phyloP scores from a whole-genome alignment of 441 rosid species.

The Dalechampia spathulata region DNA sequence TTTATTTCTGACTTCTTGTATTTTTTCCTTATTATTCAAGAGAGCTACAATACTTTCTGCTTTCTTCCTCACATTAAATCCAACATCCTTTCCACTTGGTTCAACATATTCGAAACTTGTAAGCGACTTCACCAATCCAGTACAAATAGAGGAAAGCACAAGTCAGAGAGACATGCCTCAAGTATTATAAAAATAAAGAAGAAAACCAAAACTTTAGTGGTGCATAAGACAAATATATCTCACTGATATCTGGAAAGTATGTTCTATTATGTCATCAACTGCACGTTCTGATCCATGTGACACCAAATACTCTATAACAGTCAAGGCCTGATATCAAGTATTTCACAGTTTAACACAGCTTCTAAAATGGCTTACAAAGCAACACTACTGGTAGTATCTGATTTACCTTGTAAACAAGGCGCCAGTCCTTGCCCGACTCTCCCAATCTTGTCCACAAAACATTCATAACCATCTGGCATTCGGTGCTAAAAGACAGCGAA shows the following conservation, averaged over 20 bases:
- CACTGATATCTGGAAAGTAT: slow-evolving; percentile 93
- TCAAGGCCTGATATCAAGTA: slow-evolving; percentile 53
- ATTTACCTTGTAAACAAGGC: slow-evolving; percentile 89
- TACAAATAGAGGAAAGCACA: slow-evolving; percentile 16
- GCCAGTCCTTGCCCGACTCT: slow-evolving; percentile 97
- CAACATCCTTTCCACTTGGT: slow-evolving; percentile 92
- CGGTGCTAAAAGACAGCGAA: slow-evolving; percentile 64
- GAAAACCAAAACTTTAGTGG: slow-evolving; percentile 3
- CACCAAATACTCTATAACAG: slow-evolving; percentile 88
- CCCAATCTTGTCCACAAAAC: slow-evolving; percentile 87
- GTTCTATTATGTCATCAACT: slow-evolving; percentile 93
- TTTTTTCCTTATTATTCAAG: slow-evolving; percentile 78
- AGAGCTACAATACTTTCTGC: slow-evolving; percentile 69
- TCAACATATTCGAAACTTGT: slow-evolving; percentile 83
- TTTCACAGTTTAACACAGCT: slow-evolving; percentile 7
- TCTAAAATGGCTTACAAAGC: not conserved
- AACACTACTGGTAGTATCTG: too few species aligned
- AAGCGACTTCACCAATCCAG: slow-evolving; percentile 52
- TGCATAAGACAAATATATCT: slow-evolving; percentile 24
- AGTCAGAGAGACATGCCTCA: slow-evolving; percentile 16
- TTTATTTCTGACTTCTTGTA: slow-evolving; percentile 81
- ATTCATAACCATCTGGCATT: slow-evolving; percentile 92
- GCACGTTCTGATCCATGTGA: slow-evolving; percentile 97
- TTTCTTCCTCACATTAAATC: slow-evolving; percentile 95
- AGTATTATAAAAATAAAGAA: not conserved